Base-by-base conservation (phyloP, 805 yeast genomes). In the Metschnikowia matae region DNA sequence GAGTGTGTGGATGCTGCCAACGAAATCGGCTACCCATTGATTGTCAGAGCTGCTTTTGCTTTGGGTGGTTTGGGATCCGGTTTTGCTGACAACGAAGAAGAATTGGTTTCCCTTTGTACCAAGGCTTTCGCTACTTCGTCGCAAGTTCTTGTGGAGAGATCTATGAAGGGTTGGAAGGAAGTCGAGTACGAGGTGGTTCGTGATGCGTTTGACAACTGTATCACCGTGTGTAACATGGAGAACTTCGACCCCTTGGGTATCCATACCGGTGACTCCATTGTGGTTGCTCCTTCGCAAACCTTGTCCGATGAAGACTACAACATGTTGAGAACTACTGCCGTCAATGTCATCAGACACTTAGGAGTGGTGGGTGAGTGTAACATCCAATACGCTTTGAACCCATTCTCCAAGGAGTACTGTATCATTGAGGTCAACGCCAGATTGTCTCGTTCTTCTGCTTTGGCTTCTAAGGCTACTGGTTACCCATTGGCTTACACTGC, bases 311-410 rank as follows among this genome's bases (percentile, higher is more conserved):
- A 89, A 68, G 99, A 92, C 65, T 92, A 91, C 76, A 89, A 92
- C 75, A 94, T 94, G 98, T 80, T 92, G 67, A 84, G 99, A 76
- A 87, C 97, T 46, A 89, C 99, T 42, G 99, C 99, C 43, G 94
- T 94, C 60, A 94, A 92, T 57, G 96, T 92, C 56, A 94, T 92
- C 61, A 85, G 98, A 71, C 99, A 92, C 67, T 78, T 92, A 63
- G 98, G 98, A 63, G 99, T 92, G 67, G 98, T 92, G 66, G 99
- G 99, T 78, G 99, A 92, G 77, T 92, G 99, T 80, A 92, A 92
- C 76, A 89, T 92, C 64, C 99, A 92, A 73, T 92, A 92, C 66
- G 97, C 98, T 47, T 79, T 92, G 67, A 87, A 92, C 66, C 98
- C 99, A 53, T 81, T 84, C 72, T 85, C 95, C 53, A 85, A 88